Evolutionary conservation across 2,329 filamentous ascomycete species (phyloP).

Genomic region (Biscogniauxia mediterranea): DNA sequence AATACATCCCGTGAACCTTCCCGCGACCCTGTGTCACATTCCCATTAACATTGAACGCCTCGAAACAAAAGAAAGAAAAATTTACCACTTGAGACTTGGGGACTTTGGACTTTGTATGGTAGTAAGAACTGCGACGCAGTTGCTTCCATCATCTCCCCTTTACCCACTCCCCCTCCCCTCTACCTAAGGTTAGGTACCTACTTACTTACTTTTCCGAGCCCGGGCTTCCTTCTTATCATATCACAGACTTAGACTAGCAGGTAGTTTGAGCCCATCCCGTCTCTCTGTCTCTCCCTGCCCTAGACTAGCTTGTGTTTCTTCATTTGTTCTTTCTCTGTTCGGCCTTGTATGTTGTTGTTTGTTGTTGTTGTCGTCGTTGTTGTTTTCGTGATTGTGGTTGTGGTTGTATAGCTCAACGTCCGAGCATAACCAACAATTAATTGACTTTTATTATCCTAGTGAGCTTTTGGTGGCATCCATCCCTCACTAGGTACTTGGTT

Average conservation of each 20-base stretch:
- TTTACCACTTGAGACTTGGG: too few species aligned
- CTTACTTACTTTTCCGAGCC: not conserved
- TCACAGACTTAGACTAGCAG: not conserved
- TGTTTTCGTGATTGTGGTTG: not conserved
- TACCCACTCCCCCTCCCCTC: too few species aligned
- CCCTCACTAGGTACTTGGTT: conserved; percentile 3
- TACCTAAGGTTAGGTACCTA: too few species aligned
- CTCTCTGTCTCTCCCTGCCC: conserved; percentile 1
- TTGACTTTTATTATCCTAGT: conserved; percentile 16
- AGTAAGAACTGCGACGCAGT: not conserved
- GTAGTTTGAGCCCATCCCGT: conserved; percentile 1
- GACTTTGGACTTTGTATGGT: not conserved
- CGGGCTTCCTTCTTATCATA: not conserved
- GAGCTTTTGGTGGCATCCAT: conserved; percentile 10
- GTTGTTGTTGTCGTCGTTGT: not conserved
- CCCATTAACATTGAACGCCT: conserved; percentile 20
- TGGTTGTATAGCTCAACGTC: conserved; percentile 19
- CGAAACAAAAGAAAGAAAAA: not conserved
- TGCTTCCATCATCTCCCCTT: not conserved
- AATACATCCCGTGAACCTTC: conserved; percentile 10
- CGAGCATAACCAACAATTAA: conserved; percentile 18
- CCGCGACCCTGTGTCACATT: conserved; percentile 27
- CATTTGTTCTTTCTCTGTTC: conserved; percentile 11
- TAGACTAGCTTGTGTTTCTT: not conserved
- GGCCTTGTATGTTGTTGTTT: conserved; percentile 8